Conservation (phyloP, 164 flowering plant species). For the Chloranthus sessilifolius region DNA sequence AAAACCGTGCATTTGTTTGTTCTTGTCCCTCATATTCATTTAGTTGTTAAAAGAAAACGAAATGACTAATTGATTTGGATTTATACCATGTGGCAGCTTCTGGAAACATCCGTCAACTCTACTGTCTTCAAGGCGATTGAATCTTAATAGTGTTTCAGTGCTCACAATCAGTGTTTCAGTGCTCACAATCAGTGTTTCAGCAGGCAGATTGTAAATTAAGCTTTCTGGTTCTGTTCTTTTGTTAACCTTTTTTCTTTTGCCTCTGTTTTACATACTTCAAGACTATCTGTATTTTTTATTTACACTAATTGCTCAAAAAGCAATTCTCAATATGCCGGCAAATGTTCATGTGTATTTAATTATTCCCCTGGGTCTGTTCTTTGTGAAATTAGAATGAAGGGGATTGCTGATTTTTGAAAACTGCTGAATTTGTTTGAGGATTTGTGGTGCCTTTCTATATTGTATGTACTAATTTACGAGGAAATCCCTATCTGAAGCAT, state of each 20-base stretch:
- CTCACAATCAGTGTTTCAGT: no score
- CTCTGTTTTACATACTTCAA: background rate
- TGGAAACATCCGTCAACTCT: slow-evolving; percentile 92
- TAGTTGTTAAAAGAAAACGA: background rate
- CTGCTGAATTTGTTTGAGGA: no score
- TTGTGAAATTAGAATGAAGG: background rate
- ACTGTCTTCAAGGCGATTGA: slow-evolving; percentile 83
- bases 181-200: slow-evolving; percentile 8
- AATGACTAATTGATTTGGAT: slow-evolving; percentile 3
- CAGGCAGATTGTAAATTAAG: slow-evolving; percentile 19
- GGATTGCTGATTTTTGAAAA: no score
- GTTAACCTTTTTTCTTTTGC: no score
- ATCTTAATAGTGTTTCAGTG: background rate
- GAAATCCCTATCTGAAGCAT: no score
- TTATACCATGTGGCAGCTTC: slow-evolving; percentile 50
- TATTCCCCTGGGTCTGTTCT: background rate
- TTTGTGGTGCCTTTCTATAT: no score
- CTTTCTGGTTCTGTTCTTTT: slow-evolving; percentile 8
- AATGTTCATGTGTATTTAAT: no score
- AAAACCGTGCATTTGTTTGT: background rate
- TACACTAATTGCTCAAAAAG: background rate
- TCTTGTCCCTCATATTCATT: background rate
- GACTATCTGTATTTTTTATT: background rate
- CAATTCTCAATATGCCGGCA: background rate
- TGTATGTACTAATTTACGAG: no score